Conservation (phyloP, 441 rosid species). For the Manihot esculenta region DNA sequence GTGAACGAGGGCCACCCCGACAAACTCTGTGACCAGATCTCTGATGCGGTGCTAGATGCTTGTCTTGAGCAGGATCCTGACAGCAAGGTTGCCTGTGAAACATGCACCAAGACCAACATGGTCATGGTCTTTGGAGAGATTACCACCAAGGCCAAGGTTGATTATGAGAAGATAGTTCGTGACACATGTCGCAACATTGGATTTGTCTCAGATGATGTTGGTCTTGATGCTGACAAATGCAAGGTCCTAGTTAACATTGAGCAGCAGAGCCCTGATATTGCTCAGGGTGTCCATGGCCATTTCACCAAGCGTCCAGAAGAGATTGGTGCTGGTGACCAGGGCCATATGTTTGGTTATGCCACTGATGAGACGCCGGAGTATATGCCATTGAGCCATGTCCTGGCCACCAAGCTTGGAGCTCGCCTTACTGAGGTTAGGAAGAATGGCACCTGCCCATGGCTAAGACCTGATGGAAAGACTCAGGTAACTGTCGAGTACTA, state of each 20-base stretch:
- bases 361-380: constrained; percentile 68
- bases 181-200: constrained; percentile 64
- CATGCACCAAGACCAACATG: constrained; percentile 82
- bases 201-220: constrained; percentile 64
- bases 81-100: constrained; percentile 80
- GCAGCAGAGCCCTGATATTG: constrained; percentile 79
- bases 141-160: constrained; percentile 72
- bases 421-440: constrained; percentile 72
- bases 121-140: constrained; percentile 82
- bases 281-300: constrained; percentile 83
- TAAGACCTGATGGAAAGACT: constrained; percentile 78
- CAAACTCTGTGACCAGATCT: constrained; percentile 82
- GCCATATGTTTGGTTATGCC: constrained; percentile 79
- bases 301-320: constrained; percentile 65
- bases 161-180: constrained; percentile 74
- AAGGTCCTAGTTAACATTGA: constrained; percentile 80
- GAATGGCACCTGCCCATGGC: constrained; percentile 71
- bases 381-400: constrained; percentile 74
- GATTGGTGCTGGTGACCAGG: constrained; percentile 41
- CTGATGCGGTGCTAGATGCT: constrained; percentile 78
- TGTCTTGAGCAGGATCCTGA: constrained; percentile 79
- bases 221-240: constrained; percentile 75
- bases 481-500: constrained; percentile 76
- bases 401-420: constrained; percentile 76
- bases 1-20: constrained; percentile 84